A percentile compares a stretch with the other conserved stretches of the same genome.
phyloP scores from a whole-genome alignment of 441 rosid genomes.

The Erysimum cheiri region DNA sequence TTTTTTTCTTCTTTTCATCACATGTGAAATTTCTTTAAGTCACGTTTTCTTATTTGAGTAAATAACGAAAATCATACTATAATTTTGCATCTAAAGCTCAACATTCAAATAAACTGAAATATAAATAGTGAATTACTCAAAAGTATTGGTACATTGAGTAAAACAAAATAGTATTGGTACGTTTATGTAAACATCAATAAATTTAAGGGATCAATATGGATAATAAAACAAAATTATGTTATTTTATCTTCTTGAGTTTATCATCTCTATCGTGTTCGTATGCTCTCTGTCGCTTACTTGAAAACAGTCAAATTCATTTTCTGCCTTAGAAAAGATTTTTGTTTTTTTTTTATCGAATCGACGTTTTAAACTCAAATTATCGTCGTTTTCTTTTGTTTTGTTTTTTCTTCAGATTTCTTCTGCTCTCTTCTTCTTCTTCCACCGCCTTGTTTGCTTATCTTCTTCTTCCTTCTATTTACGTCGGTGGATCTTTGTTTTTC shows the following conservation, averaged over 20 bases:
- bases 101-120: not conserved
- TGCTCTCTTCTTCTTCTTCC: constrained; percentile 9
- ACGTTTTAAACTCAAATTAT: constrained; percentile 24
- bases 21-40: not conserved
- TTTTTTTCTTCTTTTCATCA: not conserved
- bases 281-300: constrained; percentile 38
- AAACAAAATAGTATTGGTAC: not conserved
- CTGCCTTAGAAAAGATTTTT: constrained; percentile 28
- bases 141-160: not conserved
- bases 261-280: constrained; percentile 26
- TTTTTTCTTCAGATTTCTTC: constrained; percentile 17
- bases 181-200: not conserved
- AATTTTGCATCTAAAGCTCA: not conserved
- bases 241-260: not conserved
- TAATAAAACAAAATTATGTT: not conserved
- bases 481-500: constrained; percentile 32
- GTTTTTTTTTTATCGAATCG: constrained; percentile 25
- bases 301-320: constrained; percentile 41
- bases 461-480: constrained; percentile 29
- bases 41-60: not conserved
- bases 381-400: constrained; percentile 22
- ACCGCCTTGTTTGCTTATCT: constrained; percentile 34
- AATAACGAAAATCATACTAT: too few relatives aligned
- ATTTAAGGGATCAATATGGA: not conserved
- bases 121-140: not conserved